Evolutionary conservation across 208 protist species (phyloP).

Genomic region (Leishmania lainsoni): DNA sequence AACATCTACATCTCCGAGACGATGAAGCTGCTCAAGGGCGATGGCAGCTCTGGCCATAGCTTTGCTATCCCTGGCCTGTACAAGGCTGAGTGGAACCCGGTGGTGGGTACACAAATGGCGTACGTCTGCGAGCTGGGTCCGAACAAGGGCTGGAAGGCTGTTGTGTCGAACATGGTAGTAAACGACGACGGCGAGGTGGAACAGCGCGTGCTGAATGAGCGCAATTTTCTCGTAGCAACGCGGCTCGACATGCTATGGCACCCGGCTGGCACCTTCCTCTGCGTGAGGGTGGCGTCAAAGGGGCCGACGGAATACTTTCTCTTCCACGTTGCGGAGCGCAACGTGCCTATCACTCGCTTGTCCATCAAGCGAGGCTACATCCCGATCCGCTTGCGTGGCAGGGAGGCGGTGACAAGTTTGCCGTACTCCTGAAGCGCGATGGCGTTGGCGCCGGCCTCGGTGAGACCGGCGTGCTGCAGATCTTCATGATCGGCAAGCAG

Average conservation of each 20-base stretch:
- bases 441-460: conserved; percentile 45
- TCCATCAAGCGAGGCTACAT: conserved; percentile 70
- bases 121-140: conserved; percentile 56
- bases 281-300: conserved; percentile 72
- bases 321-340: conserved; percentile 66
- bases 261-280: conserved; percentile 81
- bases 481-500: conserved; percentile 80
- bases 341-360: conserved; percentile 66
- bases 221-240: conserved; percentile 82
- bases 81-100: conserved; percentile 89
- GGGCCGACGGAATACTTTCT: conserved; percentile 80
- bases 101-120: conserved; percentile 75
- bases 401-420: conserved; percentile 81
- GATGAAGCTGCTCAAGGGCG: conserved; percentile 69
- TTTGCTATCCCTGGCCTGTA: conserved; percentile 73
- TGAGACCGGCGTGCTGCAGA: conserved; percentile 70
- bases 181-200: conserved; percentile 76
- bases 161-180: conserved; percentile 73
- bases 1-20: conserved; percentile 82
- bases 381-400: conserved; percentile 87
- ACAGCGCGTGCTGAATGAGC: conserved; percentile 73
- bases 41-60: conserved; percentile 54
- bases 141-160: conserved; percentile 79
- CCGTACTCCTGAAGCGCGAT: conserved; percentile 62
- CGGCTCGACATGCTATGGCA: conserved; percentile 88